phyloP scores from a whole-genome alignment of 2,329 filamentous ascomycete species.

The Fusarium drepaniforme region DNA sequence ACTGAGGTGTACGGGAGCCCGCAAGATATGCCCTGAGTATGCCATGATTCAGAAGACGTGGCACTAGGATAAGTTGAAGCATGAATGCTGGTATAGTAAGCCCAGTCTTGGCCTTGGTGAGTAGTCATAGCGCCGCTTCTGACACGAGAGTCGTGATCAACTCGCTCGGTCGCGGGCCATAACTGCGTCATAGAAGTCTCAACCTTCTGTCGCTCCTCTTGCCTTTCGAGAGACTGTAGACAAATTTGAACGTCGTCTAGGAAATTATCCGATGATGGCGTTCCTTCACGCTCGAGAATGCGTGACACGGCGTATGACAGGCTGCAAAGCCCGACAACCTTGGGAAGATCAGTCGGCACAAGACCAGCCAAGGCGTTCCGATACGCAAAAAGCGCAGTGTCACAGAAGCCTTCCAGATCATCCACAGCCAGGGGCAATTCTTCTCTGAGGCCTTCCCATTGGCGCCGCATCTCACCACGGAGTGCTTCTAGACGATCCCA shows the following conservation, averaged over 20 bases:
- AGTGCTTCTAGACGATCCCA: not conserved
- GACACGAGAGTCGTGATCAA: no score
- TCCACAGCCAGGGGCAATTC: not conserved
- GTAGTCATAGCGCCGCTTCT: no score
- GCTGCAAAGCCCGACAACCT: not conserved
- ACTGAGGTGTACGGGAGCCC: no score
- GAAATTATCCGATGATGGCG: not conserved
- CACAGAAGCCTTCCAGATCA: not conserved
- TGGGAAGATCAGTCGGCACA: not conserved
- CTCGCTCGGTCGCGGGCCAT: no score
- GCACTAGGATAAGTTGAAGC: no score
- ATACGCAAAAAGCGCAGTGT: not conserved
- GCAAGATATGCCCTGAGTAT: no score
- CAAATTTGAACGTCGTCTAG: not conserved
- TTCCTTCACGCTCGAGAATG: not conserved
- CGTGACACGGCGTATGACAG: not conserved
- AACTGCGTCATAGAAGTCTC: no score
- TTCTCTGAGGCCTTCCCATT: not conserved
- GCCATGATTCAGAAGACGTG: no score
- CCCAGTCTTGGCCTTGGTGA: no score
- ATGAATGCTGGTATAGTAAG: no score
- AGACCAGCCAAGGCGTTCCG: not conserved
- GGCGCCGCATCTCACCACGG: not conserved
- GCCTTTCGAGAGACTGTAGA: not conserved
- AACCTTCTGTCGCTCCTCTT: no score